phyloP scores from a whole-genome alignment of 805 yeast genomes.

The Schwanniomyces polymorphus region DNA sequence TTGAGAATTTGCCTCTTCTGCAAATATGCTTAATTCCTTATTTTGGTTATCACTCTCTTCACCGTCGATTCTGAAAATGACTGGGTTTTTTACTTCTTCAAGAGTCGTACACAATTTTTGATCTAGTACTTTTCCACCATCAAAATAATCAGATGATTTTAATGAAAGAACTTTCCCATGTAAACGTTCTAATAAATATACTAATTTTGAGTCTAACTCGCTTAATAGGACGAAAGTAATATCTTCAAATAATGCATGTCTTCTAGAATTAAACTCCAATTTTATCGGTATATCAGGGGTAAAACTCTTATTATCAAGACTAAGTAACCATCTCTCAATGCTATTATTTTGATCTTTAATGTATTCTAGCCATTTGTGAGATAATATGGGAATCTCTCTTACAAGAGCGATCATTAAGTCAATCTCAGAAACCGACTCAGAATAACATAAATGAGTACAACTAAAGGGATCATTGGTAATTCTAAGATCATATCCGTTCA shows the following conservation, averaged over 20 bases:
- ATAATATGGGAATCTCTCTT: constrained; percentile 28
- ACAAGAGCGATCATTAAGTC: constrained; percentile 22
- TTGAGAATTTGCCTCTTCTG: background rate
- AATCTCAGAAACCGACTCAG: background rate
- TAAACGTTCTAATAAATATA: constrained; percentile 13
- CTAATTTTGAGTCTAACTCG: constrained; percentile 2
- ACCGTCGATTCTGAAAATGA: background rate
- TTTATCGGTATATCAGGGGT: constrained; percentile 9
- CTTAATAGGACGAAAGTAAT: constrained; percentile 7
- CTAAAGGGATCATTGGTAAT: constrained; percentile 12
- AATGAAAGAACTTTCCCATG: constrained; percentile 7
- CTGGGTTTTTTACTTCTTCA: background rate
- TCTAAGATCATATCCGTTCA: constrained; percentile 17
- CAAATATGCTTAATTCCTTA: background rate
- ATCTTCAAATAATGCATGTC: constrained; percentile 15
- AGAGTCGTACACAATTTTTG: background rate
- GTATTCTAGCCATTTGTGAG: constrained; percentile 21
- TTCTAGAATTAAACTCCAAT: background rate
- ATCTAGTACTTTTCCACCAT: constrained; percentile 2
- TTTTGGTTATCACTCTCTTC: background rate
- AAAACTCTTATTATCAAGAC: constrained; percentile 9
- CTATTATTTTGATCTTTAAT: constrained; percentile 9
- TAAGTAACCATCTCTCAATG: constrained; percentile 21
- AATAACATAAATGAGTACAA: constrained; percentile 23
- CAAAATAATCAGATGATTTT: background rate